Evolutionary conservation across 805 yeast genomes (phyloP), one percentile per base, ranked within the genome.

Genomic region (Scheffersomyces stipitis): DNA sequence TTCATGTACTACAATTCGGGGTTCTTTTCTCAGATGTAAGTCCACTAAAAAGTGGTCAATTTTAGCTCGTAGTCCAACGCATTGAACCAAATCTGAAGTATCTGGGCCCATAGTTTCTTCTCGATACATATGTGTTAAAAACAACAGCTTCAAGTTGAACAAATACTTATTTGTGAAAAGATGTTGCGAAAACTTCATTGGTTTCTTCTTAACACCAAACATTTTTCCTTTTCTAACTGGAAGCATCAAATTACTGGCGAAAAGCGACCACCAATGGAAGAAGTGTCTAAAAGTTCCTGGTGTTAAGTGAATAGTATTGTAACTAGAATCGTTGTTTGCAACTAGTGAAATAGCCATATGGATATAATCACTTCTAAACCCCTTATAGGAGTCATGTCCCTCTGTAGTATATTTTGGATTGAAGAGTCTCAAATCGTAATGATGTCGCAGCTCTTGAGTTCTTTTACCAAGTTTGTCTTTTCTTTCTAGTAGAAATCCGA

Each of bases 261-360:
- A 91, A 46, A 86, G 73, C 23, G 64, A 62, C 96, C 96, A 90
- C 98, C 98, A 93, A 4, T 60, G 54, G 51, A 79, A 80, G 63
- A 93, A 89, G 41, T 80, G 84, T 5, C 64, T 55, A 46, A 91
- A 70, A 0, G 81, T 74, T 4, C 66, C 67, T 1, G 96, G 96
- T 2, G 89, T 73, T 35, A 91, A 62, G 54, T 90, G 95, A 30
- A 86, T 73, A 1, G 89, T 71, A 60, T 90, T 91, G 48, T 81
- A 80, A 8, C 71, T 64, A 4, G 54, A 41, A 1, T 54, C 62
- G 13, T 54, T 55, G 32, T 65, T 55, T 1, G 74, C 71, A 37
- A 52, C 51, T 16, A 69, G 39, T 3, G 73, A 56, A 20, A 69
- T 62, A 2, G 66, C 58, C 73, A 69, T 68, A 39, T 69, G 70